phyloP scores from a whole-genome alignment of 352 stramenopile genomes.

The Phytophthora macrochlamydospora region DNA sequence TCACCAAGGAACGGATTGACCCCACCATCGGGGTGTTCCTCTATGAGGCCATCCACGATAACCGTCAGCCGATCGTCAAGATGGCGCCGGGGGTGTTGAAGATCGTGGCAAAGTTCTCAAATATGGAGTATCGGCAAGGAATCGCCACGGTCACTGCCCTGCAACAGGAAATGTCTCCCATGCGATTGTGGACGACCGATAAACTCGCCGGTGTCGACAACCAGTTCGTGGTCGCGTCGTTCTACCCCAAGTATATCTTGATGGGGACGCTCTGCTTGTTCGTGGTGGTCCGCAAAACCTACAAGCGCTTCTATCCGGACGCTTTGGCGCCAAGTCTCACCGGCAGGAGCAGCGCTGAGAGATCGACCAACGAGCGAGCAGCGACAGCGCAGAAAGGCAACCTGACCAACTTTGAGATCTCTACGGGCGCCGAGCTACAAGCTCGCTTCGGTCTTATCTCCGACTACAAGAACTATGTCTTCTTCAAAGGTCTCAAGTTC shows the following conservation, averaged over 20 bases:
- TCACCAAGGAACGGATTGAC: slow-evolving; percentile 33
- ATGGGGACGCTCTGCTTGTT: slow-evolving; percentile 26
- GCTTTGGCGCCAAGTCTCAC: slow-evolving; percentile 27
- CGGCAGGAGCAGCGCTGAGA: slow-evolving; percentile 21
- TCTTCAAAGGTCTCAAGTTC: slow-evolving; percentile 55
- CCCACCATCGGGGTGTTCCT: slow-evolving; percentile 30
- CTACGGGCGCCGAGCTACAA: slow-evolving; percentile 37
- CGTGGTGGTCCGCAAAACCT: slow-evolving; percentile 30
- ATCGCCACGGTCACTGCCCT: slow-evolving; percentile 31
- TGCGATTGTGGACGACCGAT: slow-evolving; percentile 37
- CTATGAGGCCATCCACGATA: slow-evolving; percentile 32
- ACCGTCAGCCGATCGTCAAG: slow-evolving; percentile 28
- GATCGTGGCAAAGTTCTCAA: slow-evolving; percentile 13
- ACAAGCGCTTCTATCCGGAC: slow-evolving; percentile 33
- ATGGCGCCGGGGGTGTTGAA: slow-evolving; percentile 22
- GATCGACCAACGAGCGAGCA: slow-evolving; percentile 31
- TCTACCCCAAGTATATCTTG: slow-evolving; percentile 38
- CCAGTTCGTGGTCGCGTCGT: slow-evolving; percentile 25
- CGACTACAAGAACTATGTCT: slow-evolving; percentile 50
- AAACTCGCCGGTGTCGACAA: slow-evolving; percentile 27
- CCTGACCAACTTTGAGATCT: slow-evolving; percentile 45
- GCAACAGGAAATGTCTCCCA: slow-evolving; percentile 31
- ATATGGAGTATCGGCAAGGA: slow-evolving; percentile 31
- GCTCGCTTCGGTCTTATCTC: slow-evolving; percentile 46
- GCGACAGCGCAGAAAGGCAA: slow-evolving; percentile 33